A percentile compares a stretch with the other conserved stretches of the same genome.
phyloP scores from a whole-genome alignment of 2,329 filamentous ascomycete genomes.

The Ophiostoma fasciatum region DNA sequence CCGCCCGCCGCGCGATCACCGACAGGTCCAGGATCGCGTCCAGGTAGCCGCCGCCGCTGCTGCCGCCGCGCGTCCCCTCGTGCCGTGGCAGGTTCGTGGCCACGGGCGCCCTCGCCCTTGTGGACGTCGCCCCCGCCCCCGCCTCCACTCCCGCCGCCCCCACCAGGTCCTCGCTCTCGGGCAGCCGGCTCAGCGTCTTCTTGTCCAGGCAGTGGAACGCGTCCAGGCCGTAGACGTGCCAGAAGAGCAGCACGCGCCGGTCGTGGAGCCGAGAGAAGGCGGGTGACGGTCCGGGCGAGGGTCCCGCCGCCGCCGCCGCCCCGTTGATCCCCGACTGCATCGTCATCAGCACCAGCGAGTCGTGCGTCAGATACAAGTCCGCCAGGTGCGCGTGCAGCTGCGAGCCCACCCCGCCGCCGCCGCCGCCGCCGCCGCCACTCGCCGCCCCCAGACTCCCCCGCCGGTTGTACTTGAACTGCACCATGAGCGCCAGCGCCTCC shows the following conservation, averaged over 20 bases:
- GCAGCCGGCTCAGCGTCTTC: constrained; percentile 11
- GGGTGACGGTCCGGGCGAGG: not conserved
- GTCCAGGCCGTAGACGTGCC: constrained; percentile 13
- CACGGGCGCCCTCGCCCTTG: too few species aligned
- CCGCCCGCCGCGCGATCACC: constrained; percentile 10
- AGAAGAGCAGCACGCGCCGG: constrained; percentile 11
- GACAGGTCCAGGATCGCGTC: constrained; percentile 13
- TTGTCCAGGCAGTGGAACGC: constrained; percentile 12
- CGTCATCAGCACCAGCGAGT: constrained; percentile 15
- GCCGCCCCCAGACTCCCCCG: too few species aligned
- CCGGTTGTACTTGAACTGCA: constrained; percentile 8
- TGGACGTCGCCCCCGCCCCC: not conserved
- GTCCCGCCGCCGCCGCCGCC: not conserved
- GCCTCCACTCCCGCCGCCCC: not conserved
- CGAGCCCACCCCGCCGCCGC: not conserved
- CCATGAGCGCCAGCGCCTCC: constrained; percentile 13
- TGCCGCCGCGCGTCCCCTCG: not conserved
- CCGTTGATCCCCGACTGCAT: constrained; percentile 8
- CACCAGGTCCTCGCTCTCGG: constrained; percentile 2
- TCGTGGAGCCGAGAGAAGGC: constrained; percentile 3
- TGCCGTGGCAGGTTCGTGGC: not conserved
- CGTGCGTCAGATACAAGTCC: constrained; percentile 13
- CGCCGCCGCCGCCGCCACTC: too few species aligned
- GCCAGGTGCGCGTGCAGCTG: constrained; percentile 8
- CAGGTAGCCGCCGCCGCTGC: constrained; percentile 9